Base-by-base conservation (phyloP, 2,329 filamentous ascomycete genomes). In the Diatrype stigma region DNA sequence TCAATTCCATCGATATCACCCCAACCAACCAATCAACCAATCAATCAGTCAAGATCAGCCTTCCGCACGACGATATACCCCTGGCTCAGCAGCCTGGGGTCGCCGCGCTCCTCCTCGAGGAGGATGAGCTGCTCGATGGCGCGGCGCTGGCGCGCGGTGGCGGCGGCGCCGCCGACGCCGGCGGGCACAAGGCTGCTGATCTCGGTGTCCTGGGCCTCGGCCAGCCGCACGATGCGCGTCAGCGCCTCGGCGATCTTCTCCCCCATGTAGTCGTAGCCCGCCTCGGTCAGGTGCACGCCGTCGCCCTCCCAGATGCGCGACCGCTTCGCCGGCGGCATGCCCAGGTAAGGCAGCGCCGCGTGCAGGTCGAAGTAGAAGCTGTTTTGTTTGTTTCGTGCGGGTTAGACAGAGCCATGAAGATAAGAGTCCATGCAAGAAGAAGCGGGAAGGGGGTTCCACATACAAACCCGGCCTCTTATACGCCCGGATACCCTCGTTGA, bases 251-350 rank as follows among this genome's bases (percentile, higher is more conserved):
- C 83, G 46, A 87, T 71, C 51, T 77, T 72, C 37, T 75, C 70
- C 2, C 84, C 84, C 72, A 87, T 81, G 59, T 80, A 69, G 60
- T 85, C 75, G 69, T 87, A 87, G 7, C 84, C 84, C 6, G 70
- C 73, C 0, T 70, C 65, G 0, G 77, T 79, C 10, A 86, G 71
- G 67, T 87, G 84, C 21, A 86, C 56, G 17, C 74, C 75, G 66
- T 87, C 84, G 26, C 47, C 48, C 55, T 82, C 75, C 81, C 82
- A 87, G 59, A 82, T 79, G 51, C 67, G 69, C 2, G 69, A 55
- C 21, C 73, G 71, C 51, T 80, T 73, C 0, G 69, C 61, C 7
- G 73, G 65, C 2, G 72, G 61, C 60, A 86, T 74, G 16, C 64
- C 60, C 56, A 75, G 73, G 58, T 77, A 85, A 0, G 82, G 81